Percentiles rank a stretch among this genome's conserved stretches.
phyloP scores from a whole-genome alignment of 1,139 yeast species.

The Yamadazyma jaroonii region DNA sequence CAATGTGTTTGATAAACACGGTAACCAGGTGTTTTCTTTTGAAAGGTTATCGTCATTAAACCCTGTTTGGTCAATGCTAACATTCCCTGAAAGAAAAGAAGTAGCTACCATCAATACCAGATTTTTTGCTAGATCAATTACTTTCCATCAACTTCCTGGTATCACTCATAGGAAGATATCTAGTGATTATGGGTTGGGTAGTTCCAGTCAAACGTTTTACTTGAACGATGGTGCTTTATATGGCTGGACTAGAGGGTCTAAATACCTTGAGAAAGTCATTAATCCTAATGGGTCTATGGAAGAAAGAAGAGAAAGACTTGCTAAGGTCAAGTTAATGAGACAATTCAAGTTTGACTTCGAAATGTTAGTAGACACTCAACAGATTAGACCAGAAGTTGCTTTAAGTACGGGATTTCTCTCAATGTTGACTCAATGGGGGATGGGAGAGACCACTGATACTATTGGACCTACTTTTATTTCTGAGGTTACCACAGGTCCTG shows the following conservation, averaged over 20 bases:
- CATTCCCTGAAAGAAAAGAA: constrained; percentile 44
- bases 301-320: constrained; percentile 52
- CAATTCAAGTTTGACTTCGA: constrained; percentile 61
- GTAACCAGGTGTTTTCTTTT: constrained; percentile 45
- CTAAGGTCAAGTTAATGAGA: constrained; percentile 54
- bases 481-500: no score
- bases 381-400: constrained; percentile 48
- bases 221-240: constrained; percentile 52
- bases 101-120: constrained; percentile 54
- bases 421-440: constrained; percentile 65
- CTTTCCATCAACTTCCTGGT: constrained; percentile 47
- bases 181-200: constrained; percentile 15
- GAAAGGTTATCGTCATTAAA: constrained; percentile 49
- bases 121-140: constrained; percentile 41
- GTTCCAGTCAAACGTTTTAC: constrained; percentile 41
- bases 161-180: constrained; percentile 42
- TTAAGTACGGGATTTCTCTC: constrained; percentile 57
- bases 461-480: constrained; percentile 47
- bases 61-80: constrained; percentile 52
- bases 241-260: constrained; percentile 53
- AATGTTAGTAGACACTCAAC: constrained; percentile 46
- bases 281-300: constrained; percentile 56
- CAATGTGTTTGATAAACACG: constrained; percentile 46
- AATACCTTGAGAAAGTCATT: constrained; percentile 47
- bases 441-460: constrained; percentile 51